Evolutionary conservation across 2,329 filamentous ascomycete genomes (phyloP), one percentile per base, ranked within the genome.

Genomic region (Aspergillus proliferans): DNA sequence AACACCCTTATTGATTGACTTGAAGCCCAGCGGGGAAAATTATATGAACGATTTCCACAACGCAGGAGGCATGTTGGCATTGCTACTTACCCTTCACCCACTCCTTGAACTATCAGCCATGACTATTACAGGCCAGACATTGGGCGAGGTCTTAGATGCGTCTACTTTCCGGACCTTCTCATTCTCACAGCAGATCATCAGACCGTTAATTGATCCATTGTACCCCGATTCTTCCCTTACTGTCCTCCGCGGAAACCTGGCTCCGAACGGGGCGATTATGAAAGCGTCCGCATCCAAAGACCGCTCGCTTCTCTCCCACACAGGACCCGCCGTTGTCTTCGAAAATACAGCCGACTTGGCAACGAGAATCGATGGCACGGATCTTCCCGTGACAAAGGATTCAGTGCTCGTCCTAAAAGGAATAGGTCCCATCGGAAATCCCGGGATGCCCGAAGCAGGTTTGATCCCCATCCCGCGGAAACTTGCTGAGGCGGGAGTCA

Each of bases 21-120:
- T 79, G n/a, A 78, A 79, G 50, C 76, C 76, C 0, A 77, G 74
- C 47, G 76, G 76, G 2, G 74, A 76, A 50, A 77, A 76, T 50
- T 78, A 77, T 54, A 78, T 78, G 76, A 73, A 68, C n/a, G 76
- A 79, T 53, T 78, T 78, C 48, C 76, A 78, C 52, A 76, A 77
- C 50, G 74, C 75, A 0, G 76, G 76, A 1, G 76, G 76, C 3
- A 77, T 78, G 75, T 55, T 73, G 22, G 72, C 72, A 3, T 56
- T 79, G 6, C 53, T 78, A 19, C 73, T 76, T 47, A 70, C 68
- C 0, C 61, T 79, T 4, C 66, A 68, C 5, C 74, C 75, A 5
- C 61, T 78, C 3, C 62, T 79, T 8, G 66, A 75, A 51, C 66
- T 76, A 7, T 63, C 70, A 12, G 76, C 74, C 4, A 62, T 60